Percentiles rank a stretch among this genome's conserved stretches.
phyloP scores from a whole-genome alignment of 2,329 filamentous ascomycete species.

The Clonostachys byssicola region DNA sequence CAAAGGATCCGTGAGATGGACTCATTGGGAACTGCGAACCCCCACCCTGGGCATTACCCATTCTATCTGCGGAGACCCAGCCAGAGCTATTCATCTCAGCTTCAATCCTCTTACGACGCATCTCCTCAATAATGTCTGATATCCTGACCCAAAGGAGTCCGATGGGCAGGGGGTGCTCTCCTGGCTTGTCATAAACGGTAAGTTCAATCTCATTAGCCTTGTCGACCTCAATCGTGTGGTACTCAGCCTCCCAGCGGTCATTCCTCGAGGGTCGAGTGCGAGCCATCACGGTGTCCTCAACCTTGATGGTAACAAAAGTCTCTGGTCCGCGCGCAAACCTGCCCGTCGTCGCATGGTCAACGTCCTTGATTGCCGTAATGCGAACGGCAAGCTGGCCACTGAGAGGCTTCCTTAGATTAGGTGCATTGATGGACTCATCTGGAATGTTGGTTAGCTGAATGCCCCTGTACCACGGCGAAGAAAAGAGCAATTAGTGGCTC shows the following conservation, averaged over 20 bases:
- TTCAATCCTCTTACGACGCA: slow-evolving; percentile 95
- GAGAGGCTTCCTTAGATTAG: slow-evolving; percentile 92
- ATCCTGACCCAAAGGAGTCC: slow-evolving; percentile 95
- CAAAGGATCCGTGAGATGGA: slow-evolving; percentile 34
- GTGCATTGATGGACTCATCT: slow-evolving; percentile 97
- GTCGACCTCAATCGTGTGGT: slow-evolving; percentile 89
- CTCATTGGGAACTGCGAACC: slow-evolving; percentile 58
- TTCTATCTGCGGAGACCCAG: slow-evolving; percentile 96
- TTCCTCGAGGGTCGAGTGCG: slow-evolving; percentile 80
- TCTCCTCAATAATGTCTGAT: slow-evolving; percentile 95
- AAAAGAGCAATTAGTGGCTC: slow-evolving; percentile 22
- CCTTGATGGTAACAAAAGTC: slow-evolving; percentile 93
- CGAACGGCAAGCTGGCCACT: slow-evolving; percentile 85
- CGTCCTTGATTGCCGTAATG: slow-evolving; percentile 85
- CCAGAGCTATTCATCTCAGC: slow-evolving; percentile 90
- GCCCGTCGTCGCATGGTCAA: slow-evolving; percentile 83
- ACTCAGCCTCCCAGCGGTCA: slow-evolving; percentile 89
- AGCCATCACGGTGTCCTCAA: slow-evolving; percentile 89
- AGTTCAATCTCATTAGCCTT: slow-evolving; percentile 98
- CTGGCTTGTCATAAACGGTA: slow-evolving; percentile 93
- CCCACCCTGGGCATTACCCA: slow-evolving; percentile 55
- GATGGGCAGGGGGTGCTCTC: slow-evolving; percentile 87
- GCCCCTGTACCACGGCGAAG: too few species aligned
- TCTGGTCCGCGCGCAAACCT: slow-evolving; percentile 88
- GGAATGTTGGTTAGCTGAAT: slow-evolving; percentile 1